Percentiles rank a stretch among this genome's conserved stretches.
phyloP scores from a whole-genome alignment of 345 rosid genomes.

The Salix purpurea region DNA sequence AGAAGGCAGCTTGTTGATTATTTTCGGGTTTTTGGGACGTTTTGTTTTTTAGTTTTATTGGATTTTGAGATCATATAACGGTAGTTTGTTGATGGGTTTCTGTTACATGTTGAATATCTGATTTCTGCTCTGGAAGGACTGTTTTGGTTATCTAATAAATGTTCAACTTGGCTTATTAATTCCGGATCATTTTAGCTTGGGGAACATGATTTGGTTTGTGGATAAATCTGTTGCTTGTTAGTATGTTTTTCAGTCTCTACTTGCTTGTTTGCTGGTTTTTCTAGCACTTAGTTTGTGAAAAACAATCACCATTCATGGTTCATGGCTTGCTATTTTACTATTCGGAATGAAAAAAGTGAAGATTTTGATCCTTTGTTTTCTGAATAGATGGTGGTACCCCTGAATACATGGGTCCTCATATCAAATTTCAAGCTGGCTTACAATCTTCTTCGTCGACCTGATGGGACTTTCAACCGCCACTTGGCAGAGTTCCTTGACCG shows the following conservation, averaged over 20 bases:
- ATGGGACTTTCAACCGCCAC: conserved; percentile 88
- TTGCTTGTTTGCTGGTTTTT: background rate
- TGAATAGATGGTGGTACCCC: conserved; percentile 76
- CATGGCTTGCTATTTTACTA: background rate
- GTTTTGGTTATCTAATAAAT: background rate
- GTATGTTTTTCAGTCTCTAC: background rate
- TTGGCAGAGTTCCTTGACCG: conserved; percentile 91
- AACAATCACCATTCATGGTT: background rate
- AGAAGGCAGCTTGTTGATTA: conserved; percentile 3
- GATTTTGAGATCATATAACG: conserved; percentile 6
- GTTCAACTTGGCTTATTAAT: background rate
- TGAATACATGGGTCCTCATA: conserved; percentile 85
- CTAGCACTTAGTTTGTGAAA: background rate
- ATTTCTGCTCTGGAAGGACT: background rate
- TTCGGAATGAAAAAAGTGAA: background rate
- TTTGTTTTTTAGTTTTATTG: background rate
- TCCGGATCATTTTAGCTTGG: conserved; percentile 9
- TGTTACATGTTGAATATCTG: background rate
- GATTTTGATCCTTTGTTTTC: conserved; percentile 13
- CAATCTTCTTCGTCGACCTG: conserved; percentile 76
- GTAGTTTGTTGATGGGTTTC: background rate
- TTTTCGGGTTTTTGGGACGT: background rate
- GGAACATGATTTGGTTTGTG: conserved; percentile 12
- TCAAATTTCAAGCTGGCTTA: conserved; percentile 84
- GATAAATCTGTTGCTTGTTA: conserved; percentile 4